Conservation (phyloP, 2,329 filamentous ascomycete genomes). For the Trichoderma simmonsii region DNA sequence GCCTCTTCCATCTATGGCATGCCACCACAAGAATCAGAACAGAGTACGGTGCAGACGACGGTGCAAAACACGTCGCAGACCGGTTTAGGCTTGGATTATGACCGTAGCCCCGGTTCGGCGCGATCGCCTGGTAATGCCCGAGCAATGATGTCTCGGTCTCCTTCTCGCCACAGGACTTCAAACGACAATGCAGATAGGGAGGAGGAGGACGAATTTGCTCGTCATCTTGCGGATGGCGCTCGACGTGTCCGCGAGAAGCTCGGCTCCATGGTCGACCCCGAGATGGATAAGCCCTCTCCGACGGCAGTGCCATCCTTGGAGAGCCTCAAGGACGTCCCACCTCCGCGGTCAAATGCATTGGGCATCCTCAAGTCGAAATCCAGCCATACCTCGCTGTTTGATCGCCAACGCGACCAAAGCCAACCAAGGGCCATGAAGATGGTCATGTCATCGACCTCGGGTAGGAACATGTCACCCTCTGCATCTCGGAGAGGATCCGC, state of each 20-base stretch:
- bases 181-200: conserved; percentile 36
- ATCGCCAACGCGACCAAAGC: conserved; percentile 39
- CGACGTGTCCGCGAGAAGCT: conserved; percentile 70
- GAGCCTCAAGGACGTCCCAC: conserved; percentile 30
- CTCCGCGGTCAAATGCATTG: conserved; percentile 53
- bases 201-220: conserved; percentile 69
- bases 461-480: conserved; percentile 39
- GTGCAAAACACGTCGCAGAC: neutral
- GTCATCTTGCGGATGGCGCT: conserved; percentile 67
- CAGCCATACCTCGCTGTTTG: conserved; percentile 63
- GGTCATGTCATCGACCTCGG: conserved; percentile 51
- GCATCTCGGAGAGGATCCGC: conserved; percentile 33
- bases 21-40: neutral
- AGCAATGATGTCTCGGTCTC: conserved; percentile 13
- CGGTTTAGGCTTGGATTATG: neutral
- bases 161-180: conserved; percentile 1
- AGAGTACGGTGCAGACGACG: neutral
- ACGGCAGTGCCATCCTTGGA: conserved; percentile 36
- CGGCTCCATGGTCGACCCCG: conserved; percentile 64
- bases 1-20: conserved; percentile 72
- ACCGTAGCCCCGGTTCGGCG: neutral
- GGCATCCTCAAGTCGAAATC: conserved; percentile 64
- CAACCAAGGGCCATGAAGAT: conserved; percentile 59
- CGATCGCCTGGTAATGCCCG: neutral
- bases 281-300: conserved; percentile 41